phyloP scores from a whole-genome alignment of 2,329 filamentous ascomycete genomes.

The Cercospora nicotianae region DNA sequence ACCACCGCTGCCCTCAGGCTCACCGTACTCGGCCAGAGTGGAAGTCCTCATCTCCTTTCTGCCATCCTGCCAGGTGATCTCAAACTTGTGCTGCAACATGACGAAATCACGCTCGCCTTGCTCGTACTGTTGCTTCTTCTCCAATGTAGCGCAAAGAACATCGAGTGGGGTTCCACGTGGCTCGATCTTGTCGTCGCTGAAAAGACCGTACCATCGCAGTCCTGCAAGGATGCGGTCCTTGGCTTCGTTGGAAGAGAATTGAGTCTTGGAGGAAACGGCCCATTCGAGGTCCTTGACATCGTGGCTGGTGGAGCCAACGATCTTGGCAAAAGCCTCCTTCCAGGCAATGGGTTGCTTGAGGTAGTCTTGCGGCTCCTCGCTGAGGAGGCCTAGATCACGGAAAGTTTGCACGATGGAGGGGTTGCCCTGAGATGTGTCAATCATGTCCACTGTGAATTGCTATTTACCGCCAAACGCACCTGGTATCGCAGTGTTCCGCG shows the following conservation, averaged over 20 bases:
- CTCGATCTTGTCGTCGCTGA: conserved; percentile 67
- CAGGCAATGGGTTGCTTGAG: conserved; percentile 67
- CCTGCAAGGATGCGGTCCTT: conserved; percentile 69
- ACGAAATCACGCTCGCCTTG: conserved; percentile 82
- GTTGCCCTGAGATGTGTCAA: conserved; percentile 63
- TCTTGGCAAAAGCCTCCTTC: conserved; percentile 80
- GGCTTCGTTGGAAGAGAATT: conserved; percentile 67
- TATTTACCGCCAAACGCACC: neutral
- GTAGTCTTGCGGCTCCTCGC: conserved; percentile 64
- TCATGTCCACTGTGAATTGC: neutral
- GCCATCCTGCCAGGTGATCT: conserved; percentile 79
- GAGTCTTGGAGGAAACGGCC: conserved; percentile 73
- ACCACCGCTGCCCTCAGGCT: conserved; percentile 59
- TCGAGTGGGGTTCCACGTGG: conserved; percentile 80
- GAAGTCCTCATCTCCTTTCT: conserved; percentile 73
- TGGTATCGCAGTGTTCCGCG: conserved; percentile 78
- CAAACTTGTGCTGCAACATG: conserved; percentile 77
- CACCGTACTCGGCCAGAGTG: conserved; percentile 81
- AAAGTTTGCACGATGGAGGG: conserved; percentile 85
- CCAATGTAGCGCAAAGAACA: conserved; percentile 83
- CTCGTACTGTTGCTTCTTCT: conserved; percentile 88
- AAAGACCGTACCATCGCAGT: conserved; percentile 69
- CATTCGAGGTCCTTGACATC: conserved; percentile 63
- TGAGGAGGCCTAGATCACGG: conserved; percentile 86
- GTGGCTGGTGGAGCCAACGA: conserved; percentile 68